These are phyloP conservation scores for Pseudonitzschia pungens DNA, from an alignment of 108 stramenopile genomes.

Conservation along the genomic window DNA sequence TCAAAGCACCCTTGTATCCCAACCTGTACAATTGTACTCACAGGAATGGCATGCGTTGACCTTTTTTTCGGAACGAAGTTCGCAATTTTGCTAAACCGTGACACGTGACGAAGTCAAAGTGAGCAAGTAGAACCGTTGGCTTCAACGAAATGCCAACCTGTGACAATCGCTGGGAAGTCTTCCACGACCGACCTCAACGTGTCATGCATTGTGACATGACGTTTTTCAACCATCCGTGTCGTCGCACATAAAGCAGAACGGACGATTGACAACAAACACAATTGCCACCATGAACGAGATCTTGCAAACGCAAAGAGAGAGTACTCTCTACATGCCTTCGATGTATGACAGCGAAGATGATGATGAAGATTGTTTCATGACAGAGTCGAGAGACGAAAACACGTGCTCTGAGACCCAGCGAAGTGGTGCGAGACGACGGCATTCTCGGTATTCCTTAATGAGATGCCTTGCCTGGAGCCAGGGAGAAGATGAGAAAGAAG, in stretches of 20 bases:
- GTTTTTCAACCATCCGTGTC: too few relatives aligned
- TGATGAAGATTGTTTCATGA: neutral
- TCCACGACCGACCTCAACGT: neutral
- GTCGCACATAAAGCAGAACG: neutral
- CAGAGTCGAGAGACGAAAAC: constrained; percentile 12
- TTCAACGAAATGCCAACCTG: neutral
- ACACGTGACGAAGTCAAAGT: too few relatives aligned
- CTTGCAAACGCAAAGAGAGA: neutral
- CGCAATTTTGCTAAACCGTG: too few relatives aligned
- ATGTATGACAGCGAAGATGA: constrained; percentile 30
- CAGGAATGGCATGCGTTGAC: too few relatives aligned
- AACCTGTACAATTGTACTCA: too few relatives aligned
- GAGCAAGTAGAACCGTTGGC: neutral
- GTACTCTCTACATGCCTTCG: constrained; percentile 21
- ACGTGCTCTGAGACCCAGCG: neutral
- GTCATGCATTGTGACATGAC: neutral
- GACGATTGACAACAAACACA: neutral
- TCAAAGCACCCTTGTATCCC: too few relatives aligned
- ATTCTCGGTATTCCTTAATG: constrained; percentile 15
- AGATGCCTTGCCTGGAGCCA: constrained; percentile 35
- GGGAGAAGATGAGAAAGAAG: constrained; percentile 24
- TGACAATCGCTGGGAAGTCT: neutral
- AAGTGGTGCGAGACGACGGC: neutral
- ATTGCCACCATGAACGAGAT: neutral
- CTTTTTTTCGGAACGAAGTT: too few relatives aligned